Percentiles rank a stretch among this genome's conserved stretches.
These are phyloP conservation scores for Alternaria infectoria DNA, from an alignment of 2,329 filamentous ascomycete species.

Conservation along the genomic window DNA sequence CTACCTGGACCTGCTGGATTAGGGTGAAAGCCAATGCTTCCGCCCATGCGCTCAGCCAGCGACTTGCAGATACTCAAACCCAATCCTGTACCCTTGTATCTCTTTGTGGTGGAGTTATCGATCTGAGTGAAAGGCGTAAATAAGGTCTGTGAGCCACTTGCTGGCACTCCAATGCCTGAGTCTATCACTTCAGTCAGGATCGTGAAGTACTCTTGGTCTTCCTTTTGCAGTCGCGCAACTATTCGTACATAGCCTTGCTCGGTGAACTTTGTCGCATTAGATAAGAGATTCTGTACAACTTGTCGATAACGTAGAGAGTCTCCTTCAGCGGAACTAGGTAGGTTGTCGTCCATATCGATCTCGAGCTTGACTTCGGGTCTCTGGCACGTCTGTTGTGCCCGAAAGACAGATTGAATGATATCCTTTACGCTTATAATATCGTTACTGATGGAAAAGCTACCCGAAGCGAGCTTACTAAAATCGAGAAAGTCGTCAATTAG, in stretches of 20 bases:
- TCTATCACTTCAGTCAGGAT: conserved; percentile 62
- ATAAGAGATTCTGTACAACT: conserved; percentile 66
- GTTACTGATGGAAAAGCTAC: conserved; percentile 63
- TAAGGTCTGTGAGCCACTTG: conserved; percentile 54
- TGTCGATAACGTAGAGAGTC: conserved; percentile 67
- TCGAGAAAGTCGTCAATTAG: conserved; percentile 72
- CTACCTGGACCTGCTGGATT: conserved; percentile 58
- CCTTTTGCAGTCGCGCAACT: conserved; percentile 47
- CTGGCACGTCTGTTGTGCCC: conserved; percentile 57
- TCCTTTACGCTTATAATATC: conserved; percentile 59
- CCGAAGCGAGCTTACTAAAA: conserved; percentile 67
- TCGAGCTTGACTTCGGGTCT: conserved; percentile 57
- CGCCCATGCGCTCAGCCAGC: conserved; percentile 63
- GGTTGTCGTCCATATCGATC: conserved; percentile 52
- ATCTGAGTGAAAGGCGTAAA: conserved; percentile 65
- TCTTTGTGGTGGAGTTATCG: conserved; percentile 60
- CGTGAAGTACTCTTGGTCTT: conserved; percentile 53
- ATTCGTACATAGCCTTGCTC: conserved; percentile 61
- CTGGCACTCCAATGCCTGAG: conserved; percentile 61
- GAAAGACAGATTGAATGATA: conserved; percentile 58
- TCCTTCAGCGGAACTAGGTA: conserved; percentile 60
- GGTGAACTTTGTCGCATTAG: conserved; percentile 69
- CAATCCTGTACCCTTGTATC: conserved; percentile 63
- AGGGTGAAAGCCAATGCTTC: conserved; percentile 55
- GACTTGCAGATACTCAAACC: conserved; percentile 65